Evolutionary conservation across 257 asterid species (phyloP), one percentile per base, ranked within the genome.

Genomic region (Avicennia marina): DNA sequence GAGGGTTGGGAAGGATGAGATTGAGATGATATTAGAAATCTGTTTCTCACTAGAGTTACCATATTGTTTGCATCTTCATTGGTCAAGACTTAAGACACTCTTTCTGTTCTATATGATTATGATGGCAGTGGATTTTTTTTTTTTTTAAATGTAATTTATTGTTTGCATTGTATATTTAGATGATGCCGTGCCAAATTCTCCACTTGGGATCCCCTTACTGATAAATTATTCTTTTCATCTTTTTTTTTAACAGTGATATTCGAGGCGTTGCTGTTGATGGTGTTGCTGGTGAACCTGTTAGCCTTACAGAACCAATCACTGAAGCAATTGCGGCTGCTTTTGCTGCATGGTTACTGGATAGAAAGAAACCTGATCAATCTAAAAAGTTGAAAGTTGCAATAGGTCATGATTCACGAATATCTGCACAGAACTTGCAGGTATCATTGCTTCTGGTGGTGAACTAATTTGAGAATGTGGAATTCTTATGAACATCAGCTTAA

Each of bases 201-300:
- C 66, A 34, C 62, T 58, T 60, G 25, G 44, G 21, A 50, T 27
- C 58, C 11, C 15, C 54, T n/a, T 33, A 32, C 13, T 21, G 29
- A 62, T 11, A n/a, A 17, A 31, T 8, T 6, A 15, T 2, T 47
- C 48, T 44, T 52, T 33, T 50, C 38, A 39, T 60, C 18, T 51
- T 62, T 49, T 51, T 22, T 53, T n/a, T 47, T 51, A 72, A 65
- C 86, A 93, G 98, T 72, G 98, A 93, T 72, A 93, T 93, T 56
- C 87, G 98, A 55, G 98, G 98, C 67, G 97, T 89, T 72, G 91
- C 98, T 77, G 76, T 93, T 55, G 91, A 79, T 53, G 98, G 98
- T 47, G 94, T 93, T 45, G 95, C 80, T 77, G 98, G 96, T 16
- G 98, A 93, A 76, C 78, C 83, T 68, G 71, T 84, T 63, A 86